Conservation (phyloP, 192 early-diverging fungal genomes). For the Coemansia sp. region DNA sequence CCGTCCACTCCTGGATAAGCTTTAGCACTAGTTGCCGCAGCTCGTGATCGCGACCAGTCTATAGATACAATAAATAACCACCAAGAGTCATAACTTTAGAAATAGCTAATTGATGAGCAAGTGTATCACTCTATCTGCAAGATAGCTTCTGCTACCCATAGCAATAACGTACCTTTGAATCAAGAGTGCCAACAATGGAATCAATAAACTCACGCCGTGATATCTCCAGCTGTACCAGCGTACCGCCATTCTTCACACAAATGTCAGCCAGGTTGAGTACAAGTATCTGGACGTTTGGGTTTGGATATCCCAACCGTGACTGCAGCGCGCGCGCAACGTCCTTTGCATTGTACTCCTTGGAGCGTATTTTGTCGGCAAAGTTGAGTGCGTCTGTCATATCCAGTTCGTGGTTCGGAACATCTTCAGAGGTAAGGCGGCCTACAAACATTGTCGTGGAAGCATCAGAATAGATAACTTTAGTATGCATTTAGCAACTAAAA, state of each 20-base stretch:
- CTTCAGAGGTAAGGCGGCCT: slow-evolving; percentile 88
- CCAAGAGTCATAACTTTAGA: background rate
- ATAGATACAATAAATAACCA: background rate
- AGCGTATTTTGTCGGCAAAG: slow-evolving; percentile 90
- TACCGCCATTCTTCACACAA: slow-evolving; percentile 93
- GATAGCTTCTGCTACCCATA: slow-evolving; percentile 66
- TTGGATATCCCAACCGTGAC: slow-evolving; percentile 77
- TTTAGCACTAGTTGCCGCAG: slow-evolving; percentile 73
- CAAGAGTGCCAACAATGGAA: slow-evolving; percentile 64
- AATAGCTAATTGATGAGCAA: background rate
- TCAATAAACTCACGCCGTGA: slow-evolving; percentile 90
- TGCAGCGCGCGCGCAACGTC: slow-evolving; percentile 75
- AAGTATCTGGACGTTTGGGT: slow-evolving; percentile 92
- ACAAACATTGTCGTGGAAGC: slow-evolving; percentile 10
- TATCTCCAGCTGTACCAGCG: slow-evolving; percentile 81
- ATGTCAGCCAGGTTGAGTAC: slow-evolving; percentile 86
- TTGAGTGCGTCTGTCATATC: slow-evolving; percentile 83
- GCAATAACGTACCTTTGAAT: slow-evolving; percentile 59
- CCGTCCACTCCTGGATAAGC: slow-evolving; percentile 88
- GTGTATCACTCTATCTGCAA: background rate
- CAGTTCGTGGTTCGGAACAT: slow-evolving; percentile 79
- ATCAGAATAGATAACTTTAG: background rate
- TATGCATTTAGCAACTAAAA: background rate
- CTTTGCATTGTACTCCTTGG: slow-evolving; percentile 76
- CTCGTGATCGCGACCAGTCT: slow-evolving; percentile 65